Base-by-base conservation (phyloP, 2,329 filamentous ascomycete genomes). In the Torrubiella hemipterigena region DNA sequence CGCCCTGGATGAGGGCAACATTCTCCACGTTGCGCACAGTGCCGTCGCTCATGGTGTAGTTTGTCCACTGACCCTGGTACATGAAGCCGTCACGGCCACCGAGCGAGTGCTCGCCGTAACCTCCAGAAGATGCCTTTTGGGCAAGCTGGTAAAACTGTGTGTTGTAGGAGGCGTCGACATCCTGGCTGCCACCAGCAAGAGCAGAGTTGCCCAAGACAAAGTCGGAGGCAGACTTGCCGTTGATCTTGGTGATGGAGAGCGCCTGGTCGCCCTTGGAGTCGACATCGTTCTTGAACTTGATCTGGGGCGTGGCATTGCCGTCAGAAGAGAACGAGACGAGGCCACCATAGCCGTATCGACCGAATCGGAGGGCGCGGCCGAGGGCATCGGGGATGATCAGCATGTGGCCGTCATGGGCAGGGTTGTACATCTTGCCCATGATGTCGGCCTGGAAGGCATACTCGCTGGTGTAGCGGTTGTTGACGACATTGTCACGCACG, bases 241-340 rank as follows among this genome's bases (percentile, higher is more conserved):
- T 33, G 31, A 46, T 42, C 3, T 41, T 29, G 6, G 24, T 14
- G 2, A 45, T 33, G 10, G 38, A 21, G 6, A 36, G 39, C 12
- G 37, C 20, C 7, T 33, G 36, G 23, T 46, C 39, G 2, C 48
- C 48, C 6, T 45, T 39, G 5, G 44, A 42, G n/a, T 54, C 38
- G 5, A 55, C 50, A 19, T 58, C 53, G 16, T 42, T 43, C 8
- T 49, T 72, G 3, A 73, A 54, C 33, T 64, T 65, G n/a, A 77
- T 59, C 10, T 64, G 58, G 35, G 52, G 51, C 31, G 50, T 32
- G 35, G 53, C 52, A 36, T 47, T 34, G 30, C 49, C 46, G 17
- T 52, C 47, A 26, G 50, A 40, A 36, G 45, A 47, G 32, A 53
- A 41, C 7, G 52, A 55, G 7, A 54, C 43, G 47, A 76, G 36